Conservation (phyloP, 2,329 filamentous ascomycete genomes). For the Pseudopyricularia cyperi region DNA sequence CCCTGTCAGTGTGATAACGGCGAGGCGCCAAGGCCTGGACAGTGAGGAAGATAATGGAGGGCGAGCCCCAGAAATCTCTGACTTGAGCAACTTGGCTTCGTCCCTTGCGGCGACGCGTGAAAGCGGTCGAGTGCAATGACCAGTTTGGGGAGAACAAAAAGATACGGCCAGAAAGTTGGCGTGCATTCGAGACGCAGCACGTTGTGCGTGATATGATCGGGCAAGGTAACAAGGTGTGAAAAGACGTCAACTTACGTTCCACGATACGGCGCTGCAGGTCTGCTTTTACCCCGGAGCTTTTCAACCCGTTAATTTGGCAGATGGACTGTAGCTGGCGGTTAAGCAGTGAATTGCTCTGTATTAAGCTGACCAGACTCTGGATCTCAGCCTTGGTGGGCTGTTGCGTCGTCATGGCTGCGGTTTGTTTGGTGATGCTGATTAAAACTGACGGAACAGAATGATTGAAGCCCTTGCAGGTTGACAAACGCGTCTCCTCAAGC, state of each 20-base stretch:
- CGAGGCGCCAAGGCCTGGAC: too few relatives aligned
- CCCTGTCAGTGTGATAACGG: too few relatives aligned
- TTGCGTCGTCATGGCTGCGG: background rate
- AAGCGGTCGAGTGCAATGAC: too few relatives aligned
- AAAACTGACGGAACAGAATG: too few relatives aligned
- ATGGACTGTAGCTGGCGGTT: constrained; percentile 62
- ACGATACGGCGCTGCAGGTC: constrained; percentile 69
- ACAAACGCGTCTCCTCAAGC: too few relatives aligned
- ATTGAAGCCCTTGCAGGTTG: too few relatives aligned
- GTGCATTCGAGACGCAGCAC: background rate
- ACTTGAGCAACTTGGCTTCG: too few relatives aligned
- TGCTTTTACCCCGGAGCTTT: constrained; percentile 74
- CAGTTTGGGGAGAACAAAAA: background rate
- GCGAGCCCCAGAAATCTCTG: too few relatives aligned
- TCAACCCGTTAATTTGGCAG: constrained; percentile 60
- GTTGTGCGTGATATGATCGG: background rate
- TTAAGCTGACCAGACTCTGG: constrained; percentile 27
- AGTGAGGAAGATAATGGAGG: too few relatives aligned
- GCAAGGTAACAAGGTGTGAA: constrained; percentile 4
- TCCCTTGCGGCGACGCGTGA: too few relatives aligned
- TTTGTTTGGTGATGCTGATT: background rate
- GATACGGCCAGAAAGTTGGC: background rate
- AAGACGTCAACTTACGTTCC: constrained; percentile 46
- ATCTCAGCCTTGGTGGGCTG: constrained; percentile 23
- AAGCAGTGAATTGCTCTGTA: constrained; percentile 30